phyloP scores from a whole-genome alignment of 139 green algal species.

The Desmodesmus armatus region DNA sequence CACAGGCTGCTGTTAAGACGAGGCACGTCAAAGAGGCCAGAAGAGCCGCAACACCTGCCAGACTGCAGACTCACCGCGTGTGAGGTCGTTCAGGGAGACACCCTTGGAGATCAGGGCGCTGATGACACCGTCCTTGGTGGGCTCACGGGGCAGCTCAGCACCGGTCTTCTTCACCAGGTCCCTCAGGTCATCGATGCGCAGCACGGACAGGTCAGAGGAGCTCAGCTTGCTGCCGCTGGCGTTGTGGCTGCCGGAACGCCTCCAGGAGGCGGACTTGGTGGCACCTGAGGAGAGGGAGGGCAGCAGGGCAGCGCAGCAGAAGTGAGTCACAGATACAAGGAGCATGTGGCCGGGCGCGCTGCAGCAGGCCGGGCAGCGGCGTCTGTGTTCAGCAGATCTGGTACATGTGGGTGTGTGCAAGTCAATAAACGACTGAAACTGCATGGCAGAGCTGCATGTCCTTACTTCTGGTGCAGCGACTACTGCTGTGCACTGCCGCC shows the following conservation, averaged over 20 bases:
- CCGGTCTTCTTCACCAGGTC: conserved; percentile 43
- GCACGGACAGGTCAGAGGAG: conserved; percentile 17
- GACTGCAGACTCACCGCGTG: conserved; percentile 17
- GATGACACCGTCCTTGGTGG: conserved; percentile 41
- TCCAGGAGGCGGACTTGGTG: conserved; percentile 37
- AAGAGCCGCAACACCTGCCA: not conserved
- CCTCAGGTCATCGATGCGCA: conserved; percentile 45
- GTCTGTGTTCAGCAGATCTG: too few relatives aligned
- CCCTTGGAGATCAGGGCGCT: conserved; percentile 26
- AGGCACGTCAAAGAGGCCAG: not conserved
- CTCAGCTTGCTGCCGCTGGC: conserved; percentile 38
- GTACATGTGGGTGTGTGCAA: too few relatives aligned
- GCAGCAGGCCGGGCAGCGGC: too few relatives aligned
- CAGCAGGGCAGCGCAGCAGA: not conserved
- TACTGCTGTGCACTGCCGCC: too few relatives aligned
- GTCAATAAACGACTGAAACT: too few relatives aligned
- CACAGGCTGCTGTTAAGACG: not conserved
- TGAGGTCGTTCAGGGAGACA: conserved; percentile 36
- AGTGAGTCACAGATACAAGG: not conserved
- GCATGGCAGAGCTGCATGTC: too few relatives aligned
- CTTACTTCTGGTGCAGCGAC: too few relatives aligned
- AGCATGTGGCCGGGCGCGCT: not conserved
- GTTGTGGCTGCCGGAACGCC: conserved; percentile 42
- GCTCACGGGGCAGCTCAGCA: conserved; percentile 37
- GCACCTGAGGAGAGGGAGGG: not conserved